phyloP scores from a whole-genome alignment of 495 filamentous ascomycete genomes.

The Cercophora newfieldiana region DNA sequence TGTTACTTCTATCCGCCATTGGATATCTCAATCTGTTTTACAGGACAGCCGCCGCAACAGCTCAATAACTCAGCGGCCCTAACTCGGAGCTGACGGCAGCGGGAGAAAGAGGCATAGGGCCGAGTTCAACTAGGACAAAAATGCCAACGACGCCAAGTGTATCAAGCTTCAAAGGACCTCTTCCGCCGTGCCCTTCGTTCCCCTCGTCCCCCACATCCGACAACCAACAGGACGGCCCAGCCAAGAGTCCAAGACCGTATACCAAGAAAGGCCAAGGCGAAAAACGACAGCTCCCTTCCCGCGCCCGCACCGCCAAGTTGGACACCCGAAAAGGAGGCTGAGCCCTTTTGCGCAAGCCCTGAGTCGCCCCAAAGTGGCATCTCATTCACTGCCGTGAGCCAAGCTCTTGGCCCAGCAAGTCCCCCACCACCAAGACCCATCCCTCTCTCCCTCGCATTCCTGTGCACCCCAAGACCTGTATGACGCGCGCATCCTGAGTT shows the following conservation, averaged over 20 bases:
- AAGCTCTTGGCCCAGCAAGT: constrained; percentile 1
- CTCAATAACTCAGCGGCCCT: background rate
- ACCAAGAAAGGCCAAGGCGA: background rate
- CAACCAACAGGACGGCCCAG: background rate
- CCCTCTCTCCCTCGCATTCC: background rate
- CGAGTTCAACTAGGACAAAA: background rate
- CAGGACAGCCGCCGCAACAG: too few species aligned
- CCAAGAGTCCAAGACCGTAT: background rate
- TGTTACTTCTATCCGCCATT: too few species aligned
- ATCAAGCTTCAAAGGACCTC: background rate
- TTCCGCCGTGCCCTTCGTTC: background rate
- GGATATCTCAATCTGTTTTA: background rate
- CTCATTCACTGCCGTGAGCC: background rate
- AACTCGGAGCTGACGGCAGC: background rate
- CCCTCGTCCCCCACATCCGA: background rate
- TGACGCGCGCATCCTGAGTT: background rate
- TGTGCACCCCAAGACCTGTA: background rate
- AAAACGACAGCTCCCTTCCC: constrained; percentile 7
- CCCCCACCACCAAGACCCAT: background rate
- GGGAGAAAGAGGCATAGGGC: background rate
- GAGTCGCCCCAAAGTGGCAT: background rate
- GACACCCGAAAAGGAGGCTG: background rate
- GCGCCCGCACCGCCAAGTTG: background rate
- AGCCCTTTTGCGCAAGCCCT: background rate
- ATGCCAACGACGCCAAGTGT: background rate